Conservation (phyloP, 2,329 filamentous ascomycete genomes). For the Scolecobasidium constrictum region DNA sequence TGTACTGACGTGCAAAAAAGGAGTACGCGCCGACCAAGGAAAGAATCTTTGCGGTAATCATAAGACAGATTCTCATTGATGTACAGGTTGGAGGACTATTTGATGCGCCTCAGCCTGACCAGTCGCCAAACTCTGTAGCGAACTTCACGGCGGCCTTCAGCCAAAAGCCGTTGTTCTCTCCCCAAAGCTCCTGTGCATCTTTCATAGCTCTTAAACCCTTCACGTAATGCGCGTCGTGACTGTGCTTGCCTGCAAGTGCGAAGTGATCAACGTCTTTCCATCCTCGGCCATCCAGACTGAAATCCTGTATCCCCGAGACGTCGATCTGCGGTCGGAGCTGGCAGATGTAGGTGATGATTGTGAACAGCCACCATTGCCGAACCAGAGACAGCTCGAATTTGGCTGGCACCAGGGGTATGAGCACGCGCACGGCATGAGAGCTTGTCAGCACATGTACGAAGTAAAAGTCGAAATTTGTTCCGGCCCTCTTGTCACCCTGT, state of each 20-base stretch:
- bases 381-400: conserved; percentile 65
- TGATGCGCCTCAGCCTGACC: conserved; percentile 36
- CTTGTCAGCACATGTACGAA: conserved; percentile 72
- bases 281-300: conserved; percentile 50
- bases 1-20: too few relatives aligned
- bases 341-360: conserved; percentile 65
- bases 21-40: too few relatives aligned
- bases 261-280: conserved; percentile 70
- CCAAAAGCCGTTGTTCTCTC: conserved; percentile 55
- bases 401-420: conserved; percentile 66
- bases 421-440: conserved; percentile 76
- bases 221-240: conserved; percentile 71
- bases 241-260: conserved; percentile 56
- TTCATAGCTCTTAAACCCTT: conserved; percentile 61
- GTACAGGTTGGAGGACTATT: not conserved
- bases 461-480: conserved; percentile 68
- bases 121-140: conserved; percentile 61
- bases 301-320: conserved; percentile 48
- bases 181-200: conserved; percentile 65
- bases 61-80: too few relatives aligned
- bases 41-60: too few relatives aligned
- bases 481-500: conserved; percentile 20
- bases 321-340: conserved; percentile 64
- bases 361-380: conserved; percentile 82
- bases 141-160: conserved; percentile 60